phyloP scores from a whole-genome alignment of 345 rosid species.

The Eucalyptus leucophloia region DNA sequence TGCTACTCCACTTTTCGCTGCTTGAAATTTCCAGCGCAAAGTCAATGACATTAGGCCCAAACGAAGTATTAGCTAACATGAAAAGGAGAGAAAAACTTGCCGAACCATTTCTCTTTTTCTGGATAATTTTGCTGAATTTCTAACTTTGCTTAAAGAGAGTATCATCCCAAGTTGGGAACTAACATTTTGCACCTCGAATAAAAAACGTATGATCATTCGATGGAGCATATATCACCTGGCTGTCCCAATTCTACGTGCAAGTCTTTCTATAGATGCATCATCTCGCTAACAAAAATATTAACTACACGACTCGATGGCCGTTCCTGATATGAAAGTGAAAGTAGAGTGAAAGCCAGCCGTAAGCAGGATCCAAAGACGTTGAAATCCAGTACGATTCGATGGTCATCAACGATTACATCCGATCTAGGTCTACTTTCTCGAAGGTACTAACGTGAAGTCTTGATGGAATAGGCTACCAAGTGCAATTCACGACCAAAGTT shows the following conservation, averaged over 20 bases:
- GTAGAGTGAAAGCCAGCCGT: not conserved
- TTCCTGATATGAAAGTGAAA: not conserved
- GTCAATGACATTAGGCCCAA: not conserved
- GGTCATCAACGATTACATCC: not conserved
- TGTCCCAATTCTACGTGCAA: not conserved
- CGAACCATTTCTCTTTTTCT: not conserved
- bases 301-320: not conserved
- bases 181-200: not conserved
- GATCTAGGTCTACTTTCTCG: not conserved
- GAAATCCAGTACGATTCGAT: not conserved
- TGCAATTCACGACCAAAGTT: not conserved
- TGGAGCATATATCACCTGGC: not conserved
- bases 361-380: not conserved
- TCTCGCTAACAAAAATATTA: not conserved
- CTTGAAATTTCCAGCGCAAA: not conserved
- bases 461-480: not conserved
- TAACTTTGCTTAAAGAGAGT: not conserved
- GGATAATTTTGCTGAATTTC: not conserved
- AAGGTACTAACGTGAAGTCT: not conserved
- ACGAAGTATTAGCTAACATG: not conserved
- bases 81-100: not conserved
- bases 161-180: not conserved
- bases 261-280: not conserved
- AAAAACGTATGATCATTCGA: not conserved
- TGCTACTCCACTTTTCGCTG: constrained; percentile 52